phyloP scores from a whole-genome alignment of 768 basidiomycete genomes.

The Lactarius hengduanensis region DNA sequence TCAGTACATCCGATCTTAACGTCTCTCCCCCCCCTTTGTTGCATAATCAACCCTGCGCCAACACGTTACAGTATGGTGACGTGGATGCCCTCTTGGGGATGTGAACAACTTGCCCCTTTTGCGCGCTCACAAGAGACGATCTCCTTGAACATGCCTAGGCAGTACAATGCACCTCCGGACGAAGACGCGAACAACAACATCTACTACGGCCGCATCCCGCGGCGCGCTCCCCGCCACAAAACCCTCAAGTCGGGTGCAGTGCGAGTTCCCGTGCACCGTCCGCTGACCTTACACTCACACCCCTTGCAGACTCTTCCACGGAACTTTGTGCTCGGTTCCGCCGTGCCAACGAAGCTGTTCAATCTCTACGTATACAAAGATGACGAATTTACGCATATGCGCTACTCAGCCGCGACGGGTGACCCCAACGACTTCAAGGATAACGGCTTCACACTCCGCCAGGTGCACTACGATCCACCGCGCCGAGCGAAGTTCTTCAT shows the following conservation, averaged over 20 bases:
- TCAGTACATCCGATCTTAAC: constrained; percentile 20
- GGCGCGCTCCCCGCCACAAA: constrained; percentile 85
- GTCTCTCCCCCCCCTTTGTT: constrained; percentile 28
- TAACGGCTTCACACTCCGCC: no score
- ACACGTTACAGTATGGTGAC: constrained; percentile 34
- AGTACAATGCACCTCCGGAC: constrained; percentile 40
- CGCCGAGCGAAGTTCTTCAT: no score
- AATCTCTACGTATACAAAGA: no score
- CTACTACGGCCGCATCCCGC: constrained; percentile 87
- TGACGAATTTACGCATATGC: no score
- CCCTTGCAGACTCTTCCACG: constrained; percentile 68
- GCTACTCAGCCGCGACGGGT: no score
- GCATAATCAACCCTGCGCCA: constrained; percentile 21
- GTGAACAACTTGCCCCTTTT: constrained; percentile 74
- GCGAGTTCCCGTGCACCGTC: constrained; percentile 33
- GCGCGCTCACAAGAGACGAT: constrained; percentile 26
- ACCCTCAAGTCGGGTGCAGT: constrained; percentile 88
- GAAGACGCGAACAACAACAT: constrained; percentile 48
- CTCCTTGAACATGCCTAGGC: constrained; percentile 45
- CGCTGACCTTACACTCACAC: not conserved
- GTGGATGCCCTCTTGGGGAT: constrained; percentile 39
- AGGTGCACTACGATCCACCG: no score
- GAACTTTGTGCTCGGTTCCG: constrained; percentile 39
- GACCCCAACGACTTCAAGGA: no score
- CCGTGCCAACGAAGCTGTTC: no score